Evolutionary conservation across 106 monocot genomes (phyloP), one percentile per base, ranked within the genome.

Genomic region (Dendrobium huoshanense): DNA sequence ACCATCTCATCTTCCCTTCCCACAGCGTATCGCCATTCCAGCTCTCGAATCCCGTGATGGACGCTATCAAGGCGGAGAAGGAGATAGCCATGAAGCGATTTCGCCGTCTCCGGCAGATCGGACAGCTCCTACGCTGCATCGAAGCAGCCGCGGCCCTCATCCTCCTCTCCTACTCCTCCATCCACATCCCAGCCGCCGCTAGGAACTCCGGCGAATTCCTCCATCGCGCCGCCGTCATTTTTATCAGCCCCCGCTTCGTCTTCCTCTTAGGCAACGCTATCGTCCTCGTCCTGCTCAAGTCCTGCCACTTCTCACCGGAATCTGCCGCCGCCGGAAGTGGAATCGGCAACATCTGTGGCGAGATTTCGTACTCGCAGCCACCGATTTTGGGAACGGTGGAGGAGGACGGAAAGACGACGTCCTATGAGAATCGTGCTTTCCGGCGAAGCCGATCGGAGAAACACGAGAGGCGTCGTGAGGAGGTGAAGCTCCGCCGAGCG

Each of bases 11-110:
- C 37, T 37, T 37, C 37, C 37, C 37, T 48, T 48, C 11, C 48
- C 9, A 48, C 7, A 48, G 7, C 48, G 48, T 48, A 48, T 48
- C 37, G 55, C 55, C 55, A 17, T 37, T 37, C 9, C 55, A 9
- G 9, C 2, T 37, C 37, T 37, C 37, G 37, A 37, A 37, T 20
- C 20, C n/a, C 24, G 33, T 16, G 13, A 76, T 78, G 85, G 81
- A 75, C 45, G 44, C 73, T 29, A n/a, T 85, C 37, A 80, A 81
- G 78, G 51, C 51, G 68, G 84, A 84, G 84, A 84, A 80, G 77
- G 40, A 67, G 51, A 85, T 20, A 22, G 77, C 79, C 20, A 79
- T 70, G 48, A 25, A 79, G 76, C 75, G 82, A 5, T 82, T 76
- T 67, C 58, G 41, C n/a, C 79, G 67, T 29, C 43, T 82, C 24